A percentile compares a stretch with the other conserved stretches of the same genome.
Conservation (phyloP, 768 basidiomycete genomes). For the Russula griseocarnosa region DNA sequence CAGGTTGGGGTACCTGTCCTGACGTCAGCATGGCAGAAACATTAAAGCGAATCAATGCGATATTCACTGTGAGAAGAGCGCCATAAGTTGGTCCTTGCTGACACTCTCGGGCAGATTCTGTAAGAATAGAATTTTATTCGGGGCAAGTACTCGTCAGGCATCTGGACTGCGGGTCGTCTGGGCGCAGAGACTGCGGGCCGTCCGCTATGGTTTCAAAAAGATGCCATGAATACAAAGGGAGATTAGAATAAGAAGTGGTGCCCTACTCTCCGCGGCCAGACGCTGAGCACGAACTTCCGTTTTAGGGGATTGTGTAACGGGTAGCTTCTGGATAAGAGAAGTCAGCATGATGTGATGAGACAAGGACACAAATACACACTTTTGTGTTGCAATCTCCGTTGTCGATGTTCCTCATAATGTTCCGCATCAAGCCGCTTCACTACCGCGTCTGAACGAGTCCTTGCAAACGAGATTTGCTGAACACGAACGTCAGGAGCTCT, state of each 20-base stretch:
- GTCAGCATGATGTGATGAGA: constrained; percentile 10
- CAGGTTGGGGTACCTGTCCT: constrained; percentile 86
- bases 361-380: constrained; percentile 48
- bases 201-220: constrained; percentile 48
- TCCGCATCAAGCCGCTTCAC: constrained; percentile 70
- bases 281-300: constrained; percentile 76
- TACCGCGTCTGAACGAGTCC: constrained; percentile 83
- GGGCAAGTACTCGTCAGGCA: constrained; percentile 99
- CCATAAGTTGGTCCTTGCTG: constrained; percentile 87
- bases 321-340: constrained; percentile 53
- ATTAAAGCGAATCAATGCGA: constrained; percentile 1
- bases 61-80: constrained; percentile 85
- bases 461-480: constrained; percentile 94
- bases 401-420: constrained; percentile 71
- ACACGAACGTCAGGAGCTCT: constrained; percentile 1
- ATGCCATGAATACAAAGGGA: constrained; percentile 10
- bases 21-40: neutral
- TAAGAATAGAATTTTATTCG: constrained; percentile 97
- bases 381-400: constrained; percentile 72
- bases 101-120: constrained; percentile 94
- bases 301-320: constrained; percentile 89
- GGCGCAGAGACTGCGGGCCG: constrained; percentile 58
- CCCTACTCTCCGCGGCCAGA: constrained; percentile 74
- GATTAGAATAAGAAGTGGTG: constrained; percentile 11
- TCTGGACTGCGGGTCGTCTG: constrained; percentile 83